A percentile compares a stretch with the other conserved stretches of the same genome.
Conservation (phyloP, 2,329 filamentous ascomycete genomes). For the Coniochaeta hoffmannii region DNA sequence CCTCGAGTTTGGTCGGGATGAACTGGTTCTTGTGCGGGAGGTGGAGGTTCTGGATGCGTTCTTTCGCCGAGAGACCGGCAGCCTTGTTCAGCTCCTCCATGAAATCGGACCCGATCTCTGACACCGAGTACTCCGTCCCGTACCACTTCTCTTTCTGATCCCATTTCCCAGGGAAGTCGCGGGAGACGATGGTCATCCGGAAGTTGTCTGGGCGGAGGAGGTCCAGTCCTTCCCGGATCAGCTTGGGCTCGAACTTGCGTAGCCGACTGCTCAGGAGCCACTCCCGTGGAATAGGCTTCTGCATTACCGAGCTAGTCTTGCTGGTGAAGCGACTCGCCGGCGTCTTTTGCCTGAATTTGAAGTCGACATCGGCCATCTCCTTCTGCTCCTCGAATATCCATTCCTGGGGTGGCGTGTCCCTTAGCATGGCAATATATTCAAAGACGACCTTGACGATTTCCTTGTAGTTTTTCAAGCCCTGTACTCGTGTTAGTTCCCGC, state of each 20-base stretch:
- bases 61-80: conserved; percentile 44
- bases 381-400: conserved; percentile 96
- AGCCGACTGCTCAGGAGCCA: conserved; percentile 78
- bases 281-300: conserved; percentile 78
- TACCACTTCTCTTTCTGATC: conserved; percentile 94
- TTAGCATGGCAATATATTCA: conserved; percentile 83
- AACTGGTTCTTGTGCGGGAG: conserved; percentile 93
- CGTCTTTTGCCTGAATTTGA: conserved; percentile 90
- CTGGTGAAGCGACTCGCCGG: conserved; percentile 86
- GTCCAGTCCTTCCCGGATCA: conserved; percentile 66
- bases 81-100: conserved; percentile 63
- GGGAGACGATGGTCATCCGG: conserved; percentile 73
- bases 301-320: conserved; percentile 79
- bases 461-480: conserved; percentile 69
- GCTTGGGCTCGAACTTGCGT: conserved; percentile 70
- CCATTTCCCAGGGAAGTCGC: conserved; percentile 78
- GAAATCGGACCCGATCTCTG: conserved; percentile 71
- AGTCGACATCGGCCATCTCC: conserved; percentile 83
- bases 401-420: conserved; percentile 70
- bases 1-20: conserved; percentile 85
- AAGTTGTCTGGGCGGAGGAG: conserved; percentile 84
- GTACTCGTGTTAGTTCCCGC: conserved; percentile 8
- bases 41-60: conserved; percentile 65
- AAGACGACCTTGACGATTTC: conserved; percentile 81
- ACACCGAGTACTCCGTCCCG: conserved; percentile 83